These are phyloP conservation scores for Fraxinus ornus DNA, from an alignment of 305 asterid species.

Conservation along the genomic window DNA sequence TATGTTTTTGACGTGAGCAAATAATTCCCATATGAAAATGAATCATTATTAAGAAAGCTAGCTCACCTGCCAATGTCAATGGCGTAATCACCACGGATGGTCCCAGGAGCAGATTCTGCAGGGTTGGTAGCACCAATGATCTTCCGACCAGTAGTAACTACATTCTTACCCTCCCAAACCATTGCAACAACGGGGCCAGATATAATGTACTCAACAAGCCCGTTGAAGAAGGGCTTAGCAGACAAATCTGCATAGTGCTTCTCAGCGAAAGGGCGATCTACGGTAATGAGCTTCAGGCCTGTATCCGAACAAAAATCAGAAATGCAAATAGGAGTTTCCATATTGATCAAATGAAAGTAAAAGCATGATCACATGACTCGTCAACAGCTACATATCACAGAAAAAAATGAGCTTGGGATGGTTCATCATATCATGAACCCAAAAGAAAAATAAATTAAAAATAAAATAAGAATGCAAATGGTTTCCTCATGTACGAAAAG, in stretches of 20 bases:
- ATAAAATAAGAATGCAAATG: not conserved
- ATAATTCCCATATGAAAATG: not conserved
- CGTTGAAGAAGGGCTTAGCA: conserved; percentile 73
- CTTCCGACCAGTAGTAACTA: conserved; percentile 74
- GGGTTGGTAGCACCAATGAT: conserved; percentile 93
- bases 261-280: conserved; percentile 77
- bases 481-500: not conserved
- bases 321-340: not conserved
- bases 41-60: not conserved
- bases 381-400: not conserved
- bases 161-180: conserved; percentile 92
- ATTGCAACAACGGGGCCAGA: conserved; percentile 91
- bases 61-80: conserved; percentile 83
- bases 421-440: not conserved
- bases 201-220: conserved; percentile 70
- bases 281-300: conserved; percentile 73
- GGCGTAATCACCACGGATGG: conserved; percentile 85
- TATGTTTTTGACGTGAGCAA: not conserved
- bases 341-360: not conserved
- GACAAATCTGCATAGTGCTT: conserved; percentile 81
- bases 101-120: conserved; percentile 85
- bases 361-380: not conserved
- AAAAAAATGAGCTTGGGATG: not conserved
- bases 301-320: not conserved
- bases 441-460: not conserved